These are phyloP conservation scores for Entomortierella parvispora DNA, from an alignment of 192 early-diverging fungal species.

Conservation along the genomic window DNA sequence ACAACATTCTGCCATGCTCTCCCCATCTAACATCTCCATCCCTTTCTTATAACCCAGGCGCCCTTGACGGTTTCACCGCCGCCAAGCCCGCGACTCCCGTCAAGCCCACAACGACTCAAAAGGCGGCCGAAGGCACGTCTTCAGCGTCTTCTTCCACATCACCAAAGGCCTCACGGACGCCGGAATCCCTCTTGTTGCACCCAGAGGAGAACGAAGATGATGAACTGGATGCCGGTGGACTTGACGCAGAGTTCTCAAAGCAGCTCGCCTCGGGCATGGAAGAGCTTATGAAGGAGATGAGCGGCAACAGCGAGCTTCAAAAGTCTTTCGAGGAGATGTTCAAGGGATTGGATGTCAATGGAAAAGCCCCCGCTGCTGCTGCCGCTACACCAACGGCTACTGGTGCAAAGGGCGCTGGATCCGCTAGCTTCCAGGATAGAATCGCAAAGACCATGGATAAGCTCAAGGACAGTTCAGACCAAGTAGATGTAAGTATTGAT, in stretches of 20 bases:
- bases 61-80: slow-evolving; percentile 77
- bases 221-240: slow-evolving; percentile 25
- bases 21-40: neutral
- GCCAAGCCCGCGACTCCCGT: slow-evolving; percentile 54
- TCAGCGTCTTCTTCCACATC: slow-evolving; percentile 21
- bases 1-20: neutral
- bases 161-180: slow-evolving; percentile 24
- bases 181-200: slow-evolving; percentile 32
- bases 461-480: slow-evolving; percentile 84
- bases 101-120: slow-evolving; percentile 41
- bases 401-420: slow-evolving; percentile 11
- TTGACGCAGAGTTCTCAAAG: slow-evolving; percentile 79
- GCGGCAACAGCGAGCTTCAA: slow-evolving; percentile 61
- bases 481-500: slow-evolving; percentile 80
- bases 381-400: slow-evolving; percentile 11
- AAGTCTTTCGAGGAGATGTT: slow-evolving; percentile 66
- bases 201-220: slow-evolving; percentile 38
- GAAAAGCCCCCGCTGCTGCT: slow-evolving; percentile 19
- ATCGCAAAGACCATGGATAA: slow-evolving; percentile 93
- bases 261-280: slow-evolving; percentile 87
- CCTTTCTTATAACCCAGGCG: slow-evolving; percentile 56
- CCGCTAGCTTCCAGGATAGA: slow-evolving; percentile 82
- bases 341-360: slow-evolving; percentile 51
- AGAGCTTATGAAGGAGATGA: slow-evolving; percentile 73
- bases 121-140: neutral